A percentile compares a stretch with the other conserved stretches of the same genome.
These are phyloP conservation scores for Amanita thiersii DNA, from an alignment of 768 basidiomycete species.

Conservation along the genomic window DNA sequence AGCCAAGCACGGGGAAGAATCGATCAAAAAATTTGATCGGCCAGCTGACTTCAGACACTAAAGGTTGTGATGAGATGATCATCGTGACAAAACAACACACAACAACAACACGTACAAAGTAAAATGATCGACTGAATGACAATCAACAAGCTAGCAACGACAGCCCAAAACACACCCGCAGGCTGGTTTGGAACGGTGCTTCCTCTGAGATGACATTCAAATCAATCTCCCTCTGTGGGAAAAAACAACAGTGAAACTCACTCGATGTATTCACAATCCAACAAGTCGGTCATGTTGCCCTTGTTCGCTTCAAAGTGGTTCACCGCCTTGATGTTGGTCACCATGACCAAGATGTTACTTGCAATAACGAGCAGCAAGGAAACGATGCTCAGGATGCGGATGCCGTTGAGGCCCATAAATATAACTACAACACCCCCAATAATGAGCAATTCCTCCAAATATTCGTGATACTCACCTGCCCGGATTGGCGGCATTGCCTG, in stretches of 20 bases:
- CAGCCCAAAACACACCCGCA: constrained; percentile 88
- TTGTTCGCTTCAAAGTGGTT: constrained; percentile 49
- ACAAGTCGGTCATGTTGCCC: constrained; percentile 23
- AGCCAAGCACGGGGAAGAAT: constrained; percentile 90
- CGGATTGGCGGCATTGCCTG: constrained; percentile 6
- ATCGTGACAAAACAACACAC: not conserved
- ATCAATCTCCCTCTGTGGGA: not conserved
- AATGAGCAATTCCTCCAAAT: not conserved
- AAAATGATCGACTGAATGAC: constrained; percentile 74
- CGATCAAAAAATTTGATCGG: constrained; percentile 72
- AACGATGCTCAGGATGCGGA: constrained; percentile 71
- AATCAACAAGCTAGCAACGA: constrained; percentile 80
- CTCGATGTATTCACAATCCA: constrained; percentile 78
- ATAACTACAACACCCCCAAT: constrained; percentile 20
- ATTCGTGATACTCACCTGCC: constrained; percentile 5
- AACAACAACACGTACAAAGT: constrained; percentile 38
- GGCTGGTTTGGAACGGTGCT: constrained; percentile 92
- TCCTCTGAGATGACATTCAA: constrained; percentile 29
- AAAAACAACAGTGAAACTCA: constrained; percentile 23
- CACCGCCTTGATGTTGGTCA: constrained; percentile 69
- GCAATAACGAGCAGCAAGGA: constrained; percentile 75
- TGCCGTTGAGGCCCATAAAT: constrained; percentile 72
- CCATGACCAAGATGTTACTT: constrained; percentile 65
- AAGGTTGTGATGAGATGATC: not conserved
- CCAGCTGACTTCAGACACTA: constrained; percentile 73